phyloP scores from a whole-genome alignment of 2,329 filamentous ascomycete genomes.

The Alternaria triticina region DNA sequence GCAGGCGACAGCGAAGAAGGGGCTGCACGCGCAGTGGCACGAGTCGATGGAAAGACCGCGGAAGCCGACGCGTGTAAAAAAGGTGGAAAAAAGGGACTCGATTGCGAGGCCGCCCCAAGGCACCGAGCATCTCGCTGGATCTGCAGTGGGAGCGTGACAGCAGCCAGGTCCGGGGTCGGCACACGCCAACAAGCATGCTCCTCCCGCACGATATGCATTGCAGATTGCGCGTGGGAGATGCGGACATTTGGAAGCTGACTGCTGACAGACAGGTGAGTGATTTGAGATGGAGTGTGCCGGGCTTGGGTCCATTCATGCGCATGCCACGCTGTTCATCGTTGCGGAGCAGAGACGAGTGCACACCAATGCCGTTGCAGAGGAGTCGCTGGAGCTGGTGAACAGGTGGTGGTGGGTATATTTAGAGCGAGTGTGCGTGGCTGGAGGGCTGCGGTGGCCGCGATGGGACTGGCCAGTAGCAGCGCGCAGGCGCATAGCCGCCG shows the following conservation, averaged over 20 bases:
- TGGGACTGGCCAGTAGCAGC: conserved; percentile 20
- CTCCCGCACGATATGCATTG: conserved; percentile 21
- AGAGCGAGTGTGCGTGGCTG: conserved; percentile 31
- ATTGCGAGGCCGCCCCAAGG: neutral
- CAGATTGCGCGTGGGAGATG: conserved; percentile 25
- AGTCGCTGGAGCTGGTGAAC: conserved; percentile 6
- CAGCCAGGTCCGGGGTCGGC: conserved; percentile 18
- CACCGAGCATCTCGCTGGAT: conserved; percentile 1
- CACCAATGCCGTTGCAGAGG: neutral
- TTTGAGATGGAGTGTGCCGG: neutral
- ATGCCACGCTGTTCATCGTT: neutral
- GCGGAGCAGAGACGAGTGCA: neutral
- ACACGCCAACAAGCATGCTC: conserved; percentile 4
- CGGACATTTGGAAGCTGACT: conserved; percentile 18
- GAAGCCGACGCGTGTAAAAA: conserved; percentile 4
- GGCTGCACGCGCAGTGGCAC: conserved; percentile 9
- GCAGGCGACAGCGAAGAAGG: conserved; percentile 9
- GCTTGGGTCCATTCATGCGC: conserved; percentile 9
- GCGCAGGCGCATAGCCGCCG: conserved; percentile 30
- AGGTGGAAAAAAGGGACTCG: conserved; percentile 9
- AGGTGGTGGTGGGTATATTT: conserved; percentile 23
- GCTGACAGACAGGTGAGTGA: conserved; percentile 3
- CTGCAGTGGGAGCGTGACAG: conserved; percentile 3
- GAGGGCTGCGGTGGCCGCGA: conserved; percentile 13
- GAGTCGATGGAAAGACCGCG: neutral